These are phyloP conservation scores for Lecanoromycetidae sp. DNA, from an alignment of 2,329 filamentous ascomycete genomes.

Conservation along the genomic window DNA sequence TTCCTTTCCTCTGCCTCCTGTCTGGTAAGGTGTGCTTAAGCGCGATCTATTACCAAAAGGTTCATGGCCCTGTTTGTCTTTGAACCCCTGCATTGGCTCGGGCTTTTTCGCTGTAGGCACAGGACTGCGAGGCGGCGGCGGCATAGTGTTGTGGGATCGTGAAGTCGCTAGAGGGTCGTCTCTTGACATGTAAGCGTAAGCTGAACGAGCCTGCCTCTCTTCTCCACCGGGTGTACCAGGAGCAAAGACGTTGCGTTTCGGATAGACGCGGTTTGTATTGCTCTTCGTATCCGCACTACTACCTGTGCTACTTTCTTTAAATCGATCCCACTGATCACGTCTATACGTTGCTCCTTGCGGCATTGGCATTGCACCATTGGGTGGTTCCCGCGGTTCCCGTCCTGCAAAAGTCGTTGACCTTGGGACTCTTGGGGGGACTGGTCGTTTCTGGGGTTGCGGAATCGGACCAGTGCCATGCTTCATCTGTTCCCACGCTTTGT, in stretches of 20 bases:
- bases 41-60: conserved; percentile 36
- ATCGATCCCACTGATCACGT: conserved; percentile 15
- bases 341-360: conserved; percentile 7
- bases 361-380: conserved; percentile 5
- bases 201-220: conserved; percentile 44
- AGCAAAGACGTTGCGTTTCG: conserved; percentile 44
- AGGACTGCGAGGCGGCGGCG: conserved; percentile 25
- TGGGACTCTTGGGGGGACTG: conserved; percentile 15
- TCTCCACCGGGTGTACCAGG: conserved; percentile 46
- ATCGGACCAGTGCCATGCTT: conserved; percentile 18
- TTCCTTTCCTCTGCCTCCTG: conserved; percentile 43
- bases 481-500: conserved; percentile 35
- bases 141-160: conserved; percentile 26
- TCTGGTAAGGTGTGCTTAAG: conserved; percentile 43
- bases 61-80: conserved; percentile 24
- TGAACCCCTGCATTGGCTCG: conserved; percentile 29
- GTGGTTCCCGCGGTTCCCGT: too few species aligned
- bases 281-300: conserved; percentile 26
- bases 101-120: conserved; percentile 32
- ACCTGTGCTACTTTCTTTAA: conserved; percentile 18
- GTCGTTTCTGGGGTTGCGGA: conserved; percentile 5
- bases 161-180: conserved; percentile 26
- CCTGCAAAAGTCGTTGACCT: conserved; percentile 8
- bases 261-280: conserved; percentile 31
- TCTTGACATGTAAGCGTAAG: conserved; percentile 32